Percentiles rank a stretch among this genome's conserved stretches.
phyloP scores from a whole-genome alignment of 345 rosid genomes.

The Aquilaria malaccensis region DNA sequence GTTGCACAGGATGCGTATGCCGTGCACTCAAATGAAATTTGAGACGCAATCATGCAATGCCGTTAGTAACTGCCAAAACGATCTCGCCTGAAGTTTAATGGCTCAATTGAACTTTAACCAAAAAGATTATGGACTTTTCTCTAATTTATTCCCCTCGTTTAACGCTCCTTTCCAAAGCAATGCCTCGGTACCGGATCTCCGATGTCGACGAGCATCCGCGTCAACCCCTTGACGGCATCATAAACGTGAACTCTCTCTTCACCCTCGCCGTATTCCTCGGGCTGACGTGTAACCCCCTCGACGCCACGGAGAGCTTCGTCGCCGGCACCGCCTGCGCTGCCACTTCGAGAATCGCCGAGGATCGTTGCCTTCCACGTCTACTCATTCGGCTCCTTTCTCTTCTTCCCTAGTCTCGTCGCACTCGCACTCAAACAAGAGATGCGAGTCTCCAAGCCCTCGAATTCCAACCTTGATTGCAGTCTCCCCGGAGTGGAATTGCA shows the following conservation, averaged over 20 bases:
- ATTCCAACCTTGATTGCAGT: background rate
- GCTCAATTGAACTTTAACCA: too few species aligned
- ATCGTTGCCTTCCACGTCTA: slow-evolving; percentile 77
- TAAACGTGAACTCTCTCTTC: slow-evolving; percentile 87
- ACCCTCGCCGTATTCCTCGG: slow-evolving; percentile 86
- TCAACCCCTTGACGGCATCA: slow-evolving; percentile 74
- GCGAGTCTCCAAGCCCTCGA: slow-evolving; percentile 30
- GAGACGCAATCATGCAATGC: too few species aligned
- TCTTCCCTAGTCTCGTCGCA: slow-evolving; percentile 68
- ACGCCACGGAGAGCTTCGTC: slow-evolving; percentile 35
- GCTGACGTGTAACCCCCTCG: slow-evolving; percentile 61
- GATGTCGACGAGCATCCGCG: slow-evolving; percentile 71
- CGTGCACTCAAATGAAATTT: too few species aligned
- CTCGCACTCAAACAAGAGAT: slow-evolving; percentile 81
- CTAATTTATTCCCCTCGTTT: too few species aligned
- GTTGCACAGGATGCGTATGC: too few species aligned
- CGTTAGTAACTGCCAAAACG: too few species aligned
- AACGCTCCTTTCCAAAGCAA: too few species aligned
- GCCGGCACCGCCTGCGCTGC: slow-evolving; percentile 41
- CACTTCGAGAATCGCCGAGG: slow-evolving; percentile 30
- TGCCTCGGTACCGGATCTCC: too few species aligned
- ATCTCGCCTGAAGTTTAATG: too few species aligned
- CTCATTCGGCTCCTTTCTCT: slow-evolving; percentile 73
- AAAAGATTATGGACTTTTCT: too few species aligned
- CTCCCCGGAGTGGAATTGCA: too few species aligned